Conservation (phyloP, 306 rosid species). For the Cicer judaicum region DNA sequence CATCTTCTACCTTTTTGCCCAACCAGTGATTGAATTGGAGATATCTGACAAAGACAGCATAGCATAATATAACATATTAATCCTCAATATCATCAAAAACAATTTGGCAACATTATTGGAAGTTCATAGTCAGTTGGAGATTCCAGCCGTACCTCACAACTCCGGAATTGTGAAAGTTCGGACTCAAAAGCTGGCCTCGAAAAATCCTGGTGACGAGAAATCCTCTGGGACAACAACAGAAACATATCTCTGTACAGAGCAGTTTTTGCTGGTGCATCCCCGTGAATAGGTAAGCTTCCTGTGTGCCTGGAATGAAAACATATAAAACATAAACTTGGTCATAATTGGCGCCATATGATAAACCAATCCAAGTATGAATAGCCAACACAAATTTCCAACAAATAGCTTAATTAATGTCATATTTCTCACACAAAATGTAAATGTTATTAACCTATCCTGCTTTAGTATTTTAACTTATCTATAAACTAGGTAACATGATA, state of each 20-base stretch:
- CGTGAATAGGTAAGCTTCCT: conserved; percentile 68
- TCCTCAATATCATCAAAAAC: conserved; percentile 13
- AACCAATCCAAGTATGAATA: conserved; percentile 24
- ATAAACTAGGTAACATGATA: neutral
- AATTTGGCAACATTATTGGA: conserved; percentile 27
- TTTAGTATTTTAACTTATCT: conserved; percentile 1
- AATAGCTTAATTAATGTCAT: conserved; percentile 10
- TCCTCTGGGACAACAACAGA: conserved; percentile 80
- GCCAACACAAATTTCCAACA: conserved; percentile 16
- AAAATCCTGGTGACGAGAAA: conserved; percentile 83
- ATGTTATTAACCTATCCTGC: neutral
- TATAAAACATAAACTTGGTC: conserved; percentile 8
- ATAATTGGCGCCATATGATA: conserved; percentile 3
- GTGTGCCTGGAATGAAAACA: conserved; percentile 57
- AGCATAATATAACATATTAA: conserved; percentile 7
- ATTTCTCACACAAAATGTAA: conserved; percentile 5
- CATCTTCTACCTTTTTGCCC: conserved; percentile 84
- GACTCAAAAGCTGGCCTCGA: conserved; percentile 80
- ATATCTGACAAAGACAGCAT: conserved; percentile 64
- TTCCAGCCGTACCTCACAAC: conserved; percentile 72
- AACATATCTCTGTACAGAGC: conserved; percentile 77
- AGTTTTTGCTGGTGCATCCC: conserved; percentile 79
- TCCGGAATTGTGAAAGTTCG: conserved; percentile 67
- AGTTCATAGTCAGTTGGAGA: neutral
- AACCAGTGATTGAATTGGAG: conserved; percentile 93